Conservation (phyloP, 805 yeast species). For the Phaffomyces opuntiae region DNA sequence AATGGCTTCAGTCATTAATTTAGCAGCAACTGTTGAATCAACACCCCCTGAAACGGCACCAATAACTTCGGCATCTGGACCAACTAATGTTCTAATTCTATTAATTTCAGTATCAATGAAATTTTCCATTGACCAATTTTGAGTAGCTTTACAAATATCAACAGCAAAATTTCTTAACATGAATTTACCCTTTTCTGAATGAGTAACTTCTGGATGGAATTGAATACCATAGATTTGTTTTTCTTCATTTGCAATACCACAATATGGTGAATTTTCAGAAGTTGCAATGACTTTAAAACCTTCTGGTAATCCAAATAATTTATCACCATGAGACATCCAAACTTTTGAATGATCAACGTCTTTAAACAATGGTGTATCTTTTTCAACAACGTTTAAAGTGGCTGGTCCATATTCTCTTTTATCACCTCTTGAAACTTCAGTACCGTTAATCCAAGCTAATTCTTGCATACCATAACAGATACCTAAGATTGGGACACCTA, state of each 20-base stretch:
- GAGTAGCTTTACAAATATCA: conserved; percentile 74
- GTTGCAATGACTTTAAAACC: conserved; percentile 88
- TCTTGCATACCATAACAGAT: conserved; percentile 99
- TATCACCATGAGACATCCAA: conserved; percentile 99
- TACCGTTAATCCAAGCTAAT: conserved; percentile 95
- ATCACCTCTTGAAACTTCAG: conserved; percentile 87
- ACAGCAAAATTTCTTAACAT: conserved; percentile 90
- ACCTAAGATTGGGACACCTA: conserved; percentile 91
- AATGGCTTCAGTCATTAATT: conserved; percentile 95
- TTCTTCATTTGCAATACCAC: conserved; percentile 77
- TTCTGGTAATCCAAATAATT: conserved; percentile 80
- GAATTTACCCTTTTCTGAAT: conserved; percentile 84
- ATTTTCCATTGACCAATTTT: conserved; percentile 98
- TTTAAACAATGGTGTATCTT: conserved; percentile 63
- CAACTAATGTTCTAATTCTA: conserved; percentile 85
- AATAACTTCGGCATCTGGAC: conserved; percentile 96
- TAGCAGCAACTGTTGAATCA: conserved; percentile 98
- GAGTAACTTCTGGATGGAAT: conserved; percentile 99
- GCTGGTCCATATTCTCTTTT: conserved; percentile 99
- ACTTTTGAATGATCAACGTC: conserved; percentile 93
- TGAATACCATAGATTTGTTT: conserved; percentile 88
- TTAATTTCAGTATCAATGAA: conserved; percentile 94
- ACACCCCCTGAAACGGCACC: conserved; percentile 99
- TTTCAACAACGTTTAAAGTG: conserved; percentile 67
- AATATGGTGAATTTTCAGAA: conserved; percentile 90